Evolutionary conservation across 768 basidiomycete genomes (phyloP), one percentile per base, ranked within the genome.

Genomic region (Naganishia vishniacii): DNA sequence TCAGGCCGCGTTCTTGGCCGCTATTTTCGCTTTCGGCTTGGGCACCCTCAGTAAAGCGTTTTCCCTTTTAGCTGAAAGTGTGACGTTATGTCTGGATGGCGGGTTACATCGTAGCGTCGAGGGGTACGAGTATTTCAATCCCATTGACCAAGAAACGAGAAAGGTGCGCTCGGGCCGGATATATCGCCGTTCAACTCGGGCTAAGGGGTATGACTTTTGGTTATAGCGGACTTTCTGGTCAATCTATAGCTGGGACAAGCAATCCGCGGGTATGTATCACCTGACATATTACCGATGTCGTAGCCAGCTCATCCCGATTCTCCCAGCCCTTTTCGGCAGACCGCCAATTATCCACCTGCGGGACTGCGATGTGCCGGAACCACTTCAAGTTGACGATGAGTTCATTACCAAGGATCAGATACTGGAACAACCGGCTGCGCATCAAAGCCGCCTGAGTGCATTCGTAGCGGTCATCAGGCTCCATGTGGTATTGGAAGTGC

Each of bases 231-330:
- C 92, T 0, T 95, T 95, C 77, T 95, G 91, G 91, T 89, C 89
- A 65, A 89, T 93, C 28, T 95, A 94, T 78, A 64, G 63, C 51
- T 94, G 92, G 92, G 92, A 95, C 78, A 94, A 95, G 78, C 91
- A 93, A 72, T 84, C 91, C 7, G 81, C 85, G 12, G 87, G 88
- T 64, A 87, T 18, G 90, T 76, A 15, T 15, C 15, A 37, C 15
- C n/a, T n/a, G n/a, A n/a, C n/a, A n/a, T n/a, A n/a, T n/a, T n/a
- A n/a, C n/a, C n/a, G n/a, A n/a, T n/a, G n/a, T n/a, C n/a, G n/a
- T n/a, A n/a, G n/a, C n/a, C n/a, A n/a, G n/a, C 67, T 65, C 48
- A 65, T 4, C n/a, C 9, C 12, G n/a, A n/a, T n/a, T 18, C 34
- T 12, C 20, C 34, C 61, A 68, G 76, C 74, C 0, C 66, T 77